These are phyloP conservation scores for Colletotrichum cordylinicola DNA, from an alignment of 2,329 filamentous ascomycete genomes.

Conservation along the genomic window DNA sequence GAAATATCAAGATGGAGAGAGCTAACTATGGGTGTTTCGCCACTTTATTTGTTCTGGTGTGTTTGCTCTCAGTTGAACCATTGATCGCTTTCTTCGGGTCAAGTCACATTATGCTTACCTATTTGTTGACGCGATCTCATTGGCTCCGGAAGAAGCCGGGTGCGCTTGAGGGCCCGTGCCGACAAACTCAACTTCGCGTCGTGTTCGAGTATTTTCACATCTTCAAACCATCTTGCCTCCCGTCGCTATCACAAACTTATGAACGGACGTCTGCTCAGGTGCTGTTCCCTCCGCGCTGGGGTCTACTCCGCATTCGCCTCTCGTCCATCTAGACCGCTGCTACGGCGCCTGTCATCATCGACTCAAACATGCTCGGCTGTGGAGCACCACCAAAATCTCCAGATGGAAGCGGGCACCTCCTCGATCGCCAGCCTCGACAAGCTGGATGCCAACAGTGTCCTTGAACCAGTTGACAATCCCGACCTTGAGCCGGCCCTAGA, in stretches of 20 bases:
- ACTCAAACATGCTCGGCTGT: not conserved
- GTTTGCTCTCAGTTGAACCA: not conserved
- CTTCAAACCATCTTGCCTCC: not conserved
- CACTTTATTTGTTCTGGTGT: not conserved
- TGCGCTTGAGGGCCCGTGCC: not conserved
- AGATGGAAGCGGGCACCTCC: not conserved
- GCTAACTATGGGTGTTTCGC: not conserved
- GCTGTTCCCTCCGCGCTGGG: not conserved
- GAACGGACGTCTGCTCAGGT: not conserved
- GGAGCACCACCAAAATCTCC: not conserved
- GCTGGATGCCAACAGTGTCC: not conserved
- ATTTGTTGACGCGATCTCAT: not conserved
- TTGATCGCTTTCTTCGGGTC: not conserved
- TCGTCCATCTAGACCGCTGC: not conserved
- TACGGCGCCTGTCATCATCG: not conserved
- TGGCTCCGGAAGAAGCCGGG: not conserved
- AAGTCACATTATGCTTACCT: not conserved
- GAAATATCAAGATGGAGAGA: not conserved
- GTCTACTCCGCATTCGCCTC: not conserved
- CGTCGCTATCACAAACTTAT: not conserved
- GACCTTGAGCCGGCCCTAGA: not conserved
- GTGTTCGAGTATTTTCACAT: not conserved
- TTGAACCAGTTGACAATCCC: not conserved
- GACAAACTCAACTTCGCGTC: not conserved
- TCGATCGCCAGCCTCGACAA: not conserved